Evolutionary conservation across 371 early-diverging fungal genomes (phyloP), one percentile per base, ranked within the genome.

Genomic region (Mortierella sp.): DNA sequence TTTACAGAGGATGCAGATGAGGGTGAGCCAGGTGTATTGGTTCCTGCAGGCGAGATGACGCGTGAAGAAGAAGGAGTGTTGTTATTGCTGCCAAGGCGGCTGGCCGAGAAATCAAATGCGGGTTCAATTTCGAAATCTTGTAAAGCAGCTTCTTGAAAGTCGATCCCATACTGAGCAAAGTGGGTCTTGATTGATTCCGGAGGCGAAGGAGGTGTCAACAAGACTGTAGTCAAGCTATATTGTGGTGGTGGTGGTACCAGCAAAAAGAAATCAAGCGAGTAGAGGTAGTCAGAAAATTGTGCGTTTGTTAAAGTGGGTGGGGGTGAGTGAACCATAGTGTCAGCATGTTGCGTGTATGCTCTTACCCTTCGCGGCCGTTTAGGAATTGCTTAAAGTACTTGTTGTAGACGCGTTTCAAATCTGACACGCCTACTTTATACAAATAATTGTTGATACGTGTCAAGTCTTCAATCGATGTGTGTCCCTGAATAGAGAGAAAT

Each of bases 331-430:
- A 2, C 28, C 28, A 28, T 28, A 28, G 28, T 28, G 28, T 2
- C 28, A 28, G 28, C 28, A 28, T 28, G 28, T 28, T 28, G 28
- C 28, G 28, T 28, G 28, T 28, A 28, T 28, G 8, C 21, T 50
- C 69, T 71, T 74, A 75, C 65, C 82, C 82, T 55, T 75, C 58
- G 8, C 65, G 72, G 1, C 82, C 82, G 47, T 81, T 65, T 28
- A 91, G 73, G 79, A 92, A 92, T 68, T 84, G 84, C 55, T 72
- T 66, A 65, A 87, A 90, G 64, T 89, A 89, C 62, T 73, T 80
- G 47, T 67, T 58, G 61, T 83, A 87, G 15, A 87, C 90, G 5
- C 84, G 59, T 58, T 75, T 78, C 65, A 92, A 65, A 71, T 90
- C 90, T 0, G 52, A 63, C 21, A 55, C 67, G 2, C 84, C 84